These are phyloP conservation scores for Eruca vesicaria DNA, from an alignment of 441 rosid genomes.

Conservation along the genomic window DNA sequence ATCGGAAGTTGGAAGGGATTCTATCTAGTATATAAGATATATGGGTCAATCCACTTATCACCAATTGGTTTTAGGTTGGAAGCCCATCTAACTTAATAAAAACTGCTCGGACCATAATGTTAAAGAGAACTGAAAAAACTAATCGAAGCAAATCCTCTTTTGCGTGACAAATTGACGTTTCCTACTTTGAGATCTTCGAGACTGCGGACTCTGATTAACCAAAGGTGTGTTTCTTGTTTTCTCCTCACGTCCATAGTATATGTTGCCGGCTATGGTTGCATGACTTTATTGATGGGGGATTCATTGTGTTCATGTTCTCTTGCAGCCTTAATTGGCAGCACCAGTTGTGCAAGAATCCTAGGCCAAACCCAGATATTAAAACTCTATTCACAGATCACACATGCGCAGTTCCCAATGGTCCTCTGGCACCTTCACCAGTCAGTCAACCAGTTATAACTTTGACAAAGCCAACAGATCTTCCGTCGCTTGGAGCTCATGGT, in stretches of 20 bases:
- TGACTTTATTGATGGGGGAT: constrained; percentile 6
- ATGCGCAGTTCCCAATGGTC: constrained; percentile 74
- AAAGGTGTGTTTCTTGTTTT: constrained; percentile 51
- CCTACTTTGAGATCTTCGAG: constrained; percentile 82
- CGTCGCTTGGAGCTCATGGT: constrained; percentile 67
- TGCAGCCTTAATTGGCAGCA: constrained; percentile 96
- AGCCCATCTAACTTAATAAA: too few relatives aligned
- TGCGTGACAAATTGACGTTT: constrained; percentile 77
- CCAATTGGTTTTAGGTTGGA: too few relatives aligned
- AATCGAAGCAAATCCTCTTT: constrained; percentile 85
- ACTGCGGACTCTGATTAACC: constrained; percentile 87
- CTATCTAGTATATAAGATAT: too few relatives aligned
- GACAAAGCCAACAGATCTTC: constrained; percentile 60
- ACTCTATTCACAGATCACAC: constrained; percentile 82
- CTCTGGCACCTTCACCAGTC: constrained; percentile 67
- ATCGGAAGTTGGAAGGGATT: too few relatives aligned
- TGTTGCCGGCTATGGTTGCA: constrained; percentile 7
- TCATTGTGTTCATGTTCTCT: constrained; percentile 13
- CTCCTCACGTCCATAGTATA: background rate
- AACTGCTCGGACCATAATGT: constrained; percentile 81
- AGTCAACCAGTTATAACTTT: constrained; percentile 67
- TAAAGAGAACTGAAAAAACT: constrained; percentile 75
- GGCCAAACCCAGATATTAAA: constrained; percentile 79
- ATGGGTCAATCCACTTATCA: too few relatives aligned
- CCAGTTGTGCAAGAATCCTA: constrained; percentile 83